phyloP scores from a whole-genome alignment of 768 basidiomycete species.

The Phlebiopsis gigantea region DNA sequence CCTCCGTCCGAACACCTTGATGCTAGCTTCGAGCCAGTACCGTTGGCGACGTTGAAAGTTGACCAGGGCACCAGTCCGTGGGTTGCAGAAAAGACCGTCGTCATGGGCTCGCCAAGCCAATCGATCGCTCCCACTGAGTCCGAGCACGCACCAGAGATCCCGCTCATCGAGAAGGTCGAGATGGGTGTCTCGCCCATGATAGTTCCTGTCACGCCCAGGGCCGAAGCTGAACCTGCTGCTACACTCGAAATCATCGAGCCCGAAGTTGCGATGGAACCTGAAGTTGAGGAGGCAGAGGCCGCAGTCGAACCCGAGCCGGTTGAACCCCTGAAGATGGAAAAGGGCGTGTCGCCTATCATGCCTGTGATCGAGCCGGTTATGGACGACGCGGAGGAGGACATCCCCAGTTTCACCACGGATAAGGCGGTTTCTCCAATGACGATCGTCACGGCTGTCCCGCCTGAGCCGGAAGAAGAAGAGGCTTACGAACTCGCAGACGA shows the following conservation, averaged over 20 bases:
- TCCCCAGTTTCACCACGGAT: background rate
- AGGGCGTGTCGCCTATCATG: background rate
- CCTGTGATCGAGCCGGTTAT: background rate
- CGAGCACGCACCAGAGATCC: background rate
- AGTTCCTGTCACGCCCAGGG: background rate
- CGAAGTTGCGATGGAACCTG: background rate
- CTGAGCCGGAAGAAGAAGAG: background rate
- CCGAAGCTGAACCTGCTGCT: background rate
- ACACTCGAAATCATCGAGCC: background rate
- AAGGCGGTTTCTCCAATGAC: background rate
- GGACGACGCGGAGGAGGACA: background rate
- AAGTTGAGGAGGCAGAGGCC: background rate
- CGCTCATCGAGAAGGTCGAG: background rate
- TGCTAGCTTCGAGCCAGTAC: background rate
- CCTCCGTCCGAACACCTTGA: background rate
- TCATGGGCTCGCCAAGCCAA: no score
- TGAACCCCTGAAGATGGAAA: background rate
- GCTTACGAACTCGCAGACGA: no score
- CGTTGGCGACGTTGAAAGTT: background rate
- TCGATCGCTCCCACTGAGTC: background rate
- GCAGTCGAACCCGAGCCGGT: background rate
- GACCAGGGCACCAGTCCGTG: slow-evolving; percentile 1
- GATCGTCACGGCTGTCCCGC: background rate
- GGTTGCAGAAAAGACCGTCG: background rate
- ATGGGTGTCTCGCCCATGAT: background rate